These are phyloP conservation scores for Solanum megistacrolobum DNA, from an alignment of 257 asterid species.

Conservation along the genomic window DNA sequence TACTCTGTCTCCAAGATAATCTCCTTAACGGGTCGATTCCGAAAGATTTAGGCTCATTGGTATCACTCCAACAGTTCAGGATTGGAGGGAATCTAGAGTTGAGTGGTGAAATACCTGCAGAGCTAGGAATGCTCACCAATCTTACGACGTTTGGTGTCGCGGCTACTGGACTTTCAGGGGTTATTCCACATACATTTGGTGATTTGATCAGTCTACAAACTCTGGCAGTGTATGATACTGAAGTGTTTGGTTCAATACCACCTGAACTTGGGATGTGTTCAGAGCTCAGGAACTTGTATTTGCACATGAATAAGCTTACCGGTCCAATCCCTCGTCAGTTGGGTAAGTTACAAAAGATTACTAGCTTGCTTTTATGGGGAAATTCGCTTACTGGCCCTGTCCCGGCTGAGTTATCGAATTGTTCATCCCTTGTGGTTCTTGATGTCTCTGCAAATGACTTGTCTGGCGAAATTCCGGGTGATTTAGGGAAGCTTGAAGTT, in stretches of 20 bases:
- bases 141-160: constrained; percentile 82
- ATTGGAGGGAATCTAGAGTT: constrained; percentile 69
- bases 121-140: constrained; percentile 57
- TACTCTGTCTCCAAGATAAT: constrained; percentile 78
- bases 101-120: constrained; percentile 66
- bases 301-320: constrained; percentile 75
- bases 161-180: constrained; percentile 73
- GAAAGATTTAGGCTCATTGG: constrained; percentile 44
- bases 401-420: constrained; percentile 50
- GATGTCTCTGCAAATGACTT: constrained; percentile 68
- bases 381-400: constrained; percentile 56
- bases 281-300: constrained; percentile 58
- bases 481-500: constrained; percentile 41
- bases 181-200: constrained; percentile 69
- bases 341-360: constrained; percentile 60
- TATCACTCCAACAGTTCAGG: constrained; percentile 71
- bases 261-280: constrained; percentile 54
- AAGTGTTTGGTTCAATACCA: constrained; percentile 70
- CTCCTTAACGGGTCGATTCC: constrained; percentile 71
- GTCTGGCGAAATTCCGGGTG: constrained; percentile 67
- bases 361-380: constrained; percentile 85
- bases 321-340: constrained; percentile 64
- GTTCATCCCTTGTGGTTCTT: constrained; percentile 64
- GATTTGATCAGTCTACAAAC: constrained; percentile 58
- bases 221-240: constrained; percentile 62